Evolutionary conservation across 352 stramenopile species (phyloP).

Genomic region (Pythium oligandrum): DNA sequence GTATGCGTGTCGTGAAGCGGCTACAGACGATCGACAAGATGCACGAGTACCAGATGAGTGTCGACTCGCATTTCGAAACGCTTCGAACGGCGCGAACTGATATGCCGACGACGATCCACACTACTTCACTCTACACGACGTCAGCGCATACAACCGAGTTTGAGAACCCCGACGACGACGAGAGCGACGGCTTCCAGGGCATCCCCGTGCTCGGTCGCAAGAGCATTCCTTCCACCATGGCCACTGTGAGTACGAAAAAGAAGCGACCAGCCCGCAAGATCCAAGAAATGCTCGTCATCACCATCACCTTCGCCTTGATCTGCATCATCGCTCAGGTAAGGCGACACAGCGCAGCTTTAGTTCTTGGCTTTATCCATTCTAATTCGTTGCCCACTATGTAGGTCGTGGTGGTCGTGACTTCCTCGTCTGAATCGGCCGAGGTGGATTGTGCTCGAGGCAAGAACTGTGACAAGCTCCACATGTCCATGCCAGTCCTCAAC

Average conservation of each 20-base stretch:
- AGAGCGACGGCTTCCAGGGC: conserved; percentile 2
- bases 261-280: conserved; percentile 32
- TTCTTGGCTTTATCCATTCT: conserved; percentile 1
- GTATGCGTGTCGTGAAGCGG: conserved; percentile 28
- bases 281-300: conserved; percentile 46
- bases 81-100: conserved; percentile 13
- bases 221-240: too few relatives aligned
- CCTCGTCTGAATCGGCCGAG: conserved; percentile 14
- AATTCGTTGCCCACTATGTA: background rate
- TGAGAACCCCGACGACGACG: conserved; percentile 3
- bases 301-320: conserved; percentile 30
- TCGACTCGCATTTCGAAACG: conserved; percentile 17
- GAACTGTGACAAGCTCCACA: conserved; percentile 34
- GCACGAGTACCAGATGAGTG: conserved; percentile 14
- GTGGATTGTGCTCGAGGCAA: conserved; percentile 58
- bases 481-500: conserved; percentile 9
- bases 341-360: background rate
- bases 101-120: conserved; percentile 2
- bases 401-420: background rate
- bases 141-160: too few relatives aligned
- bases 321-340: conserved; percentile 33
- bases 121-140: too few relatives aligned
- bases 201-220: too few relatives aligned
- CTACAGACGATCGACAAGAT: conserved; percentile 40
- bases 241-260: conserved; percentile 10